Percentiles rank a stretch among this genome's conserved stretches.
Evolutionary conservation across 1,284 basidiomycete species (phyloP).

Genomic region (Kwoniella shivajii): DNA sequence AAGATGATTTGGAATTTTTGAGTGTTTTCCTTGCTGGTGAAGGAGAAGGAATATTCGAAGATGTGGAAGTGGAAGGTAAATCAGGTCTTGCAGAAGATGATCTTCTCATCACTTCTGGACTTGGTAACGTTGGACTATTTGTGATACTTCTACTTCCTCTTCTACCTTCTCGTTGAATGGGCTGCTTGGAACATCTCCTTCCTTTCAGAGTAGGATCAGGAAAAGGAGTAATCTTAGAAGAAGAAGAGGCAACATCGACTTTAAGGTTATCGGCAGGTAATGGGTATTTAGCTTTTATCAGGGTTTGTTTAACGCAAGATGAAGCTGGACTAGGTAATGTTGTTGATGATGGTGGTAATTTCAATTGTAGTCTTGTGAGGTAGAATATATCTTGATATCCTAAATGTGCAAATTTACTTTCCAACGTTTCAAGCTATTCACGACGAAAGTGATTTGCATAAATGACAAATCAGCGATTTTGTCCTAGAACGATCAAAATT

Average conservation of each 20-base stretch:
- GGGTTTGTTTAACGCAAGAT: constrained; percentile 15
- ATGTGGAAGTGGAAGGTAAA: neutral
- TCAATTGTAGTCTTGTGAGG: constrained; percentile 26
- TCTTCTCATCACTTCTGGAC: neutral
- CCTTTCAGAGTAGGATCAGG: neutral
- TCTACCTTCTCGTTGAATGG: too few relatives aligned
- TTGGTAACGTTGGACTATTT: neutral
- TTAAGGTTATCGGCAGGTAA: neutral
- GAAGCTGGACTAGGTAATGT: constrained; percentile 25
- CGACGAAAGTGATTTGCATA: too few relatives aligned
- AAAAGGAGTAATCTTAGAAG: neutral
- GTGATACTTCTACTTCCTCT: constrained; percentile 1
- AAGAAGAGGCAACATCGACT: neutral
- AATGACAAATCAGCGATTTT: too few relatives aligned
- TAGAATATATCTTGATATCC: constrained; percentile 40
- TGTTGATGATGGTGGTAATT: constrained; percentile 24
- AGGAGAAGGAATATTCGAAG: neutral
- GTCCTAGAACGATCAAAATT: too few relatives aligned
- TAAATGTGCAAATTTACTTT: constrained; percentile 28
- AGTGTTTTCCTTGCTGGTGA: neutral
- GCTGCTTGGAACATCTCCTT: neutral
- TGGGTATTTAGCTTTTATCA: constrained; percentile 28
- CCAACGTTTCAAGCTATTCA: constrained; percentile 26
- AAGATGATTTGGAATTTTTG: neutral
- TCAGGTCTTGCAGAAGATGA: neutral